A percentile compares a stretch with the other conserved stretches of the same genome.
Conservation (phyloP, 1,139 yeast species). For the Geotrichum citri-aurantii region DNA sequence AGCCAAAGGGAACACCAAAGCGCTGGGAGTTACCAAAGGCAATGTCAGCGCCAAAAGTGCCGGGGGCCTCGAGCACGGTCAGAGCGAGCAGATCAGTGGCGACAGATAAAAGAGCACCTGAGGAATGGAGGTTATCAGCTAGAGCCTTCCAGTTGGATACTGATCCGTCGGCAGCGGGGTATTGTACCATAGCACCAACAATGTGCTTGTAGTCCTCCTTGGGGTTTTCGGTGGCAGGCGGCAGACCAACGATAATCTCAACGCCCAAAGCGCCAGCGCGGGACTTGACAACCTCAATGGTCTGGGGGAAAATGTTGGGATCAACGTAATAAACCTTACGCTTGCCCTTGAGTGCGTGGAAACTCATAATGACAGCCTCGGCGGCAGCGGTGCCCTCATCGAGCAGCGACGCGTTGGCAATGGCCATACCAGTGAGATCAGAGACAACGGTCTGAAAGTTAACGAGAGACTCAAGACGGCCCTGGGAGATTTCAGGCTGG, state of each 20-base stretch:
- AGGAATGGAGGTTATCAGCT: conserved; percentile 59
- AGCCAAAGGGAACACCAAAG: conserved; percentile 96
- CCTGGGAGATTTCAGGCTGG: conserved; percentile 97
- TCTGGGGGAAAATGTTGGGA: conserved; percentile 74
- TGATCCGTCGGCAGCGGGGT: conserved; percentile 85
- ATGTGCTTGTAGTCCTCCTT: conserved; percentile 45
- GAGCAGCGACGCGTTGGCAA: conserved; percentile 87
- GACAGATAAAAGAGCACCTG: conserved; percentile 72
- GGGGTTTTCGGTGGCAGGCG: conserved; percentile 37
- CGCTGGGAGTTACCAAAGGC: conserved; percentile 91
- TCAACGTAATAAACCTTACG: conserved; percentile 68
- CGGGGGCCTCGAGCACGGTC: conserved; percentile 78
- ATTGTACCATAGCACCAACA: conserved; percentile 84
- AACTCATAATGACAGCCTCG: conserved; percentile 89
- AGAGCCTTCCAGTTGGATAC: conserved; percentile 51
- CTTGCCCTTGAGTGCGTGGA: conserved; percentile 62
- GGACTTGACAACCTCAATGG: conserved; percentile 67
- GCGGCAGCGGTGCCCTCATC: conserved; percentile 99
- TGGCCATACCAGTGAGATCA: conserved; percentile 85
- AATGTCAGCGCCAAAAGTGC: conserved; percentile 83
- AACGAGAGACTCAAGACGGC: conserved; percentile 81
- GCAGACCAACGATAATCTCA: conserved; percentile 56
- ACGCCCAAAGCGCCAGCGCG: conserved; percentile 75
- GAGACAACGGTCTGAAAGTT: conserved; percentile 87
- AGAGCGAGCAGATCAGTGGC: conserved; percentile 89